Evolutionary conservation across 2,329 filamentous ascomycete genomes (phyloP), one percentile per base, ranked within the genome.

Genomic region (Arthrocladium fulminans): DNA sequence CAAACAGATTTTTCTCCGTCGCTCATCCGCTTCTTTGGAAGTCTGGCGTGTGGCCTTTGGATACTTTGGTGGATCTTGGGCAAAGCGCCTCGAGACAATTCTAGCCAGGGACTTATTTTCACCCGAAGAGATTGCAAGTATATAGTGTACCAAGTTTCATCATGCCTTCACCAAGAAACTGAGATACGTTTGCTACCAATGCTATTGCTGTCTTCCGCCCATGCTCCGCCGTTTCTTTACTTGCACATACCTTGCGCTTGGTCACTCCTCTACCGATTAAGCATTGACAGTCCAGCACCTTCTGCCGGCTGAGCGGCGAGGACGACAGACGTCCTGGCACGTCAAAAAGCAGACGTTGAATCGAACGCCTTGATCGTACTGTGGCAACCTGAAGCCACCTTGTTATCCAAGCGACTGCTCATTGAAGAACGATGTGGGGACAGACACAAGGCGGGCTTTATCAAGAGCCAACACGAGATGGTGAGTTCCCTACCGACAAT

Each of bases 391-490:
- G 9, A 32, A n/a, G 9, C 29, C 9, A n/a, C 29, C 13, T n/a
- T 13, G 32, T 37, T 13, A 5, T 6, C 5, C 20, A 37, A 6
- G 5, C n/a, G 32, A 5, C 13, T n/a, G 5, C 13, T 37, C 20
- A 8, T 23, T 40, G 6, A 15, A 15, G 10, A 35, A 42, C 13
- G 20, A 44, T 44, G 41, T 44, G 41, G 41, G 41, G 41, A 44
- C 41, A 44, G 15, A 32, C 41, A 20, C 41, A 24, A 32, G 41
- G 41, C 15, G 27, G 15, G 13, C 8, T 44, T 6, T 34, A 44
- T 32, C 41, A 27, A n/a, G 6, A 32, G 41, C 15, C 12, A 15
- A 44, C 41, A 9, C 15, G 41, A 44, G 41, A 44, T 19, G 41
- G 41, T 44, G 27, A 20, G 41, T 42, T 10, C 10, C 13, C 22